A percentile compares a stretch with the other conserved stretches of the same genome.
Conservation (phyloP, 805 yeast species). For the Hagleromyces aurorensis region DNA sequence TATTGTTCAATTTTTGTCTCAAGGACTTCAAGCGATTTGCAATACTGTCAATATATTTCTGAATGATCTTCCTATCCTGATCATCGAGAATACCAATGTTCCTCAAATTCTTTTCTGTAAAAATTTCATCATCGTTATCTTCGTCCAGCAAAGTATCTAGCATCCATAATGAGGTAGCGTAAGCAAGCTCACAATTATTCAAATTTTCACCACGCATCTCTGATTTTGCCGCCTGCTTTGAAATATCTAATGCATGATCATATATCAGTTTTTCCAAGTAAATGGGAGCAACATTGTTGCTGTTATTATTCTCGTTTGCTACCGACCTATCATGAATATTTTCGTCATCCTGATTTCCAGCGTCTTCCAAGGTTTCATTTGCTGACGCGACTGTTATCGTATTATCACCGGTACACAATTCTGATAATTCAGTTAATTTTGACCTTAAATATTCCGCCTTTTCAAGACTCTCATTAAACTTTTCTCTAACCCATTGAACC, state of each 20-base stretch:
- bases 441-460: slow-evolving; percentile 74
- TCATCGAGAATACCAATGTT: slow-evolving; percentile 45
- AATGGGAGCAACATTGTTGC: slow-evolving; percentile 23
- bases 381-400: slow-evolving; percentile 1
- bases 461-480: slow-evolving; percentile 81
- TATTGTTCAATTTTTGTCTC: slow-evolving; percentile 43
- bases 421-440: slow-evolving; percentile 34
- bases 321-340: slow-evolving; percentile 5
- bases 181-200: slow-evolving; percentile 74
- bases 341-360: slow-evolving; percentile 4
- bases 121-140: slow-evolving; percentile 25
- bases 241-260: slow-evolving; percentile 89
- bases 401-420: slow-evolving; percentile 4
- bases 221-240: slow-evolving; percentile 82
- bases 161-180: slow-evolving; percentile 94
- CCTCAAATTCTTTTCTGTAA: slow-evolving; percentile 25
- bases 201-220: slow-evolving; percentile 59
- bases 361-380: slow-evolving; percentile 12
- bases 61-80: slow-evolving; percentile 69
- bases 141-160: slow-evolving; percentile 71
- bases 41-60: slow-evolving; percentile 73
- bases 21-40: slow-evolving; percentile 70
- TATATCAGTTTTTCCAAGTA: slow-evolving; percentile 81
- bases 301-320: slow-evolving; percentile 8
- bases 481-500: slow-evolving; percentile 87